These are phyloP conservation scores for Pichia inconspicua DNA, from an alignment of 1,139 yeast genomes.

Conservation along the genomic window DNA sequence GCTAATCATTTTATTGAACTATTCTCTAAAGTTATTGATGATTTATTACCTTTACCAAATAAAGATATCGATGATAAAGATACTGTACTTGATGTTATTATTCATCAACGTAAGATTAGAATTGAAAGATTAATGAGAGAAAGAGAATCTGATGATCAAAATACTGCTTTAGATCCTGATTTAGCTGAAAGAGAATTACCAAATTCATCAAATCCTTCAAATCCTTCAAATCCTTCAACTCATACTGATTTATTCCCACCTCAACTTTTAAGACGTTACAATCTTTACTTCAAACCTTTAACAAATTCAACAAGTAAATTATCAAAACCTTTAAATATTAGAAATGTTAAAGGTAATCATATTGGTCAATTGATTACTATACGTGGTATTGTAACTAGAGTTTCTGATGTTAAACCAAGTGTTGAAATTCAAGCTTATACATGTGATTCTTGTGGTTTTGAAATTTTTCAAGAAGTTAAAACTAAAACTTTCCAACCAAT, in stretches of 20 bases:
- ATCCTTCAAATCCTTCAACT: slow-evolving; percentile 14
- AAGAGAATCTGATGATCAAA: slow-evolving; percentile 43
- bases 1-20: slow-evolving; percentile 74
- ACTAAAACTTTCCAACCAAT: slow-evolving; percentile 80
- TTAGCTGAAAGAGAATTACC: slow-evolving; percentile 19
- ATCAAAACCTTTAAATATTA: slow-evolving; percentile 66
- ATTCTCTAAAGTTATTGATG: slow-evolving; percentile 68
- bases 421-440: slow-evolving; percentile 90
- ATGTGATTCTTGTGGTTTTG: slow-evolving; percentile 96
- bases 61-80: slow-evolving; percentile 70
- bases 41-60: slow-evolving; percentile 76
- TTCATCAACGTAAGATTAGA: slow-evolving; percentile 80
- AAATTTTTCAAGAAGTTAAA: slow-evolving; percentile 90
- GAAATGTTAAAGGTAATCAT: slow-evolving; percentile 78
- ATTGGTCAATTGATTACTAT: slow-evolving; percentile 86
- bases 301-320: slow-evolving; percentile 35
- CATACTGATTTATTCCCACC: slow-evolving; percentile 59
- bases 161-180: slow-evolving; percentile 26
- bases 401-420: slow-evolving; percentile 91
- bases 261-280: slow-evolving; percentile 77
- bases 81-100: slow-evolving; percentile 86
- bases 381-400: slow-evolving; percentile 91
- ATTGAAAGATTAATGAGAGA: slow-evolving; percentile 70
- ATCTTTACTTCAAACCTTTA: slow-evolving; percentile 78
- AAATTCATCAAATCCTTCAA: slow-evolving; percentile 24